These are phyloP conservation scores for Naumovozyma castellii DNA, from an alignment of 805 yeast genomes.

Conservation along the genomic window DNA sequence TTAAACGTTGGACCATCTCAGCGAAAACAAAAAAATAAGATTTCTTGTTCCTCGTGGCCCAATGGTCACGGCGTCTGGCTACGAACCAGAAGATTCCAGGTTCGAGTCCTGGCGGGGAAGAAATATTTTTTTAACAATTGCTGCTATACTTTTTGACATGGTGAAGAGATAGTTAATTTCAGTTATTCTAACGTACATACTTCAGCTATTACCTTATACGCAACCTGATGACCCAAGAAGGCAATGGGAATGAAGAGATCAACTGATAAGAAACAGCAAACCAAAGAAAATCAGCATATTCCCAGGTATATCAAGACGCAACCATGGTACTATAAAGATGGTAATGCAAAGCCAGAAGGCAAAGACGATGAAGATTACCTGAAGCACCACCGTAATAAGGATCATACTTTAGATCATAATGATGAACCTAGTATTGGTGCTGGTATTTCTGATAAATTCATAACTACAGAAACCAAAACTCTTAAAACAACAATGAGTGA, in stretches of 20 bases:
- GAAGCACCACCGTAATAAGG: constrained; percentile 46
- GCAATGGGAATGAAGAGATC: no score
- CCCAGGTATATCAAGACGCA: constrained; percentile 26
- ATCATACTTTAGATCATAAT: constrained; percentile 35
- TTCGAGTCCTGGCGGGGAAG: constrained; percentile 48
- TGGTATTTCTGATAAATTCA: constrained; percentile 45
- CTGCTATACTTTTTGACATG: neutral
- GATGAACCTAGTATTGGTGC: constrained; percentile 44
- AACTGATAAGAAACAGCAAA: no score
- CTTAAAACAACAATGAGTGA: no score
- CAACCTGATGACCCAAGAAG: no score
- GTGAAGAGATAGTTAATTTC: no score
- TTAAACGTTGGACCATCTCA: no score
- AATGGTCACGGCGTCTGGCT: constrained; percentile 71
- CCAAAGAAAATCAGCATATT: constrained; percentile 19
- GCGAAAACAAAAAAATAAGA: neutral
- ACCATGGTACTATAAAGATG: constrained; percentile 27
- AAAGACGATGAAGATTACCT: constrained; percentile 34
- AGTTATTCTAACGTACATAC: no score
- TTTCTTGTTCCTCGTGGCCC: constrained; percentile 58
- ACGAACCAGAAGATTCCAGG: constrained; percentile 49
- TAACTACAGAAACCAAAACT: constrained; percentile 7
- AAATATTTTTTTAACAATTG: constrained; percentile 1
- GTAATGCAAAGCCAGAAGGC: neutral
- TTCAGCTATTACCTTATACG: no score